Evolutionary conservation across 257 asterid genomes (phyloP).

Genomic region (Haberlea rhodopensis): DNA sequence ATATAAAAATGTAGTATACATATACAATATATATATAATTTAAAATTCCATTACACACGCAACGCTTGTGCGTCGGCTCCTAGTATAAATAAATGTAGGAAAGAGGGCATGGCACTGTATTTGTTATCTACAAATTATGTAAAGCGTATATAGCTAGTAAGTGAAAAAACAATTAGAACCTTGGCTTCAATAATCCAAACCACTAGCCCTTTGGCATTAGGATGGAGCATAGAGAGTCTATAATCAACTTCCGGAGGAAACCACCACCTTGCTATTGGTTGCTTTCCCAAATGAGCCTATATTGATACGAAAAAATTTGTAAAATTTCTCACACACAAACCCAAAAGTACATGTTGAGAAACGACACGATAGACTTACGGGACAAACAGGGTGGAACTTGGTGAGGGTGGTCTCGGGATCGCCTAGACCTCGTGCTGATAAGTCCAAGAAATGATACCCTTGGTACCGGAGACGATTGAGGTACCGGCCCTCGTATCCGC

Average conservation of each 20-base stretch:
- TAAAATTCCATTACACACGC: too few species aligned
- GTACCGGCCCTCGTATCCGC: constrained; percentile 87
- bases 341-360: background rate
- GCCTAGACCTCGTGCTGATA: constrained; percentile 82
- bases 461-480: constrained; percentile 56
- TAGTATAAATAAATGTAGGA: too few species aligned
- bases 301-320: background rate
- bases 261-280: constrained; percentile 90
- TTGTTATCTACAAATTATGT: too few species aligned
- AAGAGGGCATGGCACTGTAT: background rate
- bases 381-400: constrained; percentile 85
- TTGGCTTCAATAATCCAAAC: constrained; percentile 86
- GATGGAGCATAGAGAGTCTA: constrained; percentile 79
- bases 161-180: constrained; percentile 31
- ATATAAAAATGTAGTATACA: too few species aligned
- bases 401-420: constrained; percentile 90
- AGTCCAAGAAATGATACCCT: constrained; percentile 81
- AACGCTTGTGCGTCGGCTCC: too few species aligned
- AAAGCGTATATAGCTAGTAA: too few species aligned
- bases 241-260: constrained; percentile 91
- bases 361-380: constrained; percentile 55
- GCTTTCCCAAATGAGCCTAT: constrained; percentile 88
- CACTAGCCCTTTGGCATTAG: constrained; percentile 68
- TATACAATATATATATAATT: too few species aligned
- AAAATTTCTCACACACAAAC: background rate